A percentile compares a stretch with the other conserved stretches of the same genome.
Conservation (phyloP, 805 yeast genomes). For the Maudiozyma pseudohumilis region DNA sequence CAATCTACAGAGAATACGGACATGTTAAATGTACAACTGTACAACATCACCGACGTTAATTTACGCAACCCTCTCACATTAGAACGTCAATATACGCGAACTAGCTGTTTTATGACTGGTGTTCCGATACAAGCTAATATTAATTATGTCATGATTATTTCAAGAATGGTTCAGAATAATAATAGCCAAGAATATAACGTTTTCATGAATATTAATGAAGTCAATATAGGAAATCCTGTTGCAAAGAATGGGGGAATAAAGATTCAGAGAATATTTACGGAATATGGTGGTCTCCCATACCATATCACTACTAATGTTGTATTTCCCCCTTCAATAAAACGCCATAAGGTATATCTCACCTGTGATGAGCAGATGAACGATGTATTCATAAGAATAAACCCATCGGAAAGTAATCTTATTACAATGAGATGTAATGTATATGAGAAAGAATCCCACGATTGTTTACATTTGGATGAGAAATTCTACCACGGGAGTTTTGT, state of each 20-base stretch:
- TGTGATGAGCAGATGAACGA: slow-evolving; percentile 3
- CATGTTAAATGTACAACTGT: slow-evolving; percentile 18
- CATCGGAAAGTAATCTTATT: background rate
- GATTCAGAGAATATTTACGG: slow-evolving; percentile 9
- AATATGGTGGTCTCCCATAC: slow-evolving; percentile 19
- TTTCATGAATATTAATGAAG: background rate
- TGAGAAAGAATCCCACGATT: slow-evolving; percentile 12
- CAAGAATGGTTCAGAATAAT: slow-evolving; percentile 6
- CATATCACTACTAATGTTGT: slow-evolving; percentile 7
- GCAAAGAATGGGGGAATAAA: background rate
- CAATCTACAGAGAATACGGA: slow-evolving; percentile 8
- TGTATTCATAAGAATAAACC: slow-evolving; percentile 14
- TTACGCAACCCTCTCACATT: slow-evolving; percentile 16
- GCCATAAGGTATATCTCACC: slow-evolving; percentile 7
- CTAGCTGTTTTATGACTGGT: slow-evolving; percentile 6
- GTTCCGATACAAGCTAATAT: slow-evolving; percentile 15
- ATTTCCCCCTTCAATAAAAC: slow-evolving; percentile 8
- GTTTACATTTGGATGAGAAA: slow-evolving; percentile 6
- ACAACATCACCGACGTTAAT: slow-evolving; percentile 13
- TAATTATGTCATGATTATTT: slow-evolving; percentile 17
- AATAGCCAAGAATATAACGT: background rate
- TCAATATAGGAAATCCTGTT: background rate
- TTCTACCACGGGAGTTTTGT: slow-evolving; percentile 12
- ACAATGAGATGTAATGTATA: slow-evolving; percentile 16
- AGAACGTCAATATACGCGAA: slow-evolving; percentile 9